Evolutionary conservation across 2,329 filamentous ascomycete genomes (phyloP).

Genomic region (Venturia asperata): DNA sequence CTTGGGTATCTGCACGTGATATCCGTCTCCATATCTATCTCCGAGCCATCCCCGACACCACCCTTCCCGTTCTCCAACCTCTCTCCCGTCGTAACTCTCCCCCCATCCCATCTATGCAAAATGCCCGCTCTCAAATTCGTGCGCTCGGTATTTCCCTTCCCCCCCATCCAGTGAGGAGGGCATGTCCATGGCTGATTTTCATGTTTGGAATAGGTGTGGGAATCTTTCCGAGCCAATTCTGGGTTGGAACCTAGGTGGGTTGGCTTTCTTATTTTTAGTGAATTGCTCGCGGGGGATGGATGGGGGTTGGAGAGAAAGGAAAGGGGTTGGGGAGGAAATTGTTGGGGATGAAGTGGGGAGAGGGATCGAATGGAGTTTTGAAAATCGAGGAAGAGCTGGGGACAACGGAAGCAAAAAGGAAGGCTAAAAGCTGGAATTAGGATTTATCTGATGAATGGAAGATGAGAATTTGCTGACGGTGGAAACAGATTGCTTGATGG

Average conservation of each 20-base stretch:
- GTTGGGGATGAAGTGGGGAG: too few species aligned
- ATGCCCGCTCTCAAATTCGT: constrained; percentile 52
- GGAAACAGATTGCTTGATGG: constrained; percentile 36
- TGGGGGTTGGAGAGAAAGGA: too few species aligned
- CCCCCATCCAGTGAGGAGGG: too few species aligned
- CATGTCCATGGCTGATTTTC: constrained; percentile 13
- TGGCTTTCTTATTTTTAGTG: constrained; percentile 2
- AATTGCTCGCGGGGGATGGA: too few species aligned
- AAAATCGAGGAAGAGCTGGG: too few species aligned
- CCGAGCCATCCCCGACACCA: not conserved
- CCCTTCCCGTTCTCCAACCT: not conserved
- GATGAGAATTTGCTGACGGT: not conserved
- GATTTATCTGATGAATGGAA: too few species aligned
- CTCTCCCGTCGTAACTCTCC: not conserved
- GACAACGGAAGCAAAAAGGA: too few species aligned
- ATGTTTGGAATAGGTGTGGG: constrained; percentile 57
- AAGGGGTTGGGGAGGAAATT: too few species aligned
- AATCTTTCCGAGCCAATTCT: constrained; percentile 77
- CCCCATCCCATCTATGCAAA: not conserved
- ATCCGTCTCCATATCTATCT: not conserved
- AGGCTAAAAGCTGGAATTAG: too few species aligned
- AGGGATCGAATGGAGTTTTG: too few species aligned
- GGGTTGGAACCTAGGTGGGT: constrained; percentile 78
- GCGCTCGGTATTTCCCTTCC: constrained; percentile 44
- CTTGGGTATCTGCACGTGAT: not conserved